A percentile compares a stretch with the other conserved stretches of the same genome.
phyloP scores from a whole-genome alignment of 2,329 filamentous ascomycete species.

The Aspergillus jensenii region DNA sequence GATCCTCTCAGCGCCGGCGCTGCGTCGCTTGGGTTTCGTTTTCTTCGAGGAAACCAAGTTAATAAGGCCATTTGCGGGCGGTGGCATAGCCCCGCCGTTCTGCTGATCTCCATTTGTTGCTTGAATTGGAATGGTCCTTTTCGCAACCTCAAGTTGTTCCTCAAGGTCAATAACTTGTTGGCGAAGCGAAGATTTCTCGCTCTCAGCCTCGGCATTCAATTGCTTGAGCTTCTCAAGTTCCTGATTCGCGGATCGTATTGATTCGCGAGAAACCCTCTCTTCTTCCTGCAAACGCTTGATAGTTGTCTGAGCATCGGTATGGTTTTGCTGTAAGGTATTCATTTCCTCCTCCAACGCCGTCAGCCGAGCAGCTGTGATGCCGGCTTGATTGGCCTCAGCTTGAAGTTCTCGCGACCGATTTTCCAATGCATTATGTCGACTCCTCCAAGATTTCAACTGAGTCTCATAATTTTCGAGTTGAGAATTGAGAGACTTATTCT shows the following conservation, averaged over 20 bases:
- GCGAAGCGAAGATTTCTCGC: conserved; percentile 79
- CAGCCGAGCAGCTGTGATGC: conserved; percentile 87
- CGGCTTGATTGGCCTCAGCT: conserved; percentile 94
- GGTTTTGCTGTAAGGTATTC: conserved; percentile 82
- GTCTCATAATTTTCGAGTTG: conserved; percentile 95
- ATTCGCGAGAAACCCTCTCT: conserved; percentile 81
- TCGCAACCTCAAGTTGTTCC: conserved; percentile 87
- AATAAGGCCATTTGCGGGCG: conserved; percentile 75
- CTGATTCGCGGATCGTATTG: conserved; percentile 72
- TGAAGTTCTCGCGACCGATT: conserved; percentile 90
- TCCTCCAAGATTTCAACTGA: conserved; percentile 96
- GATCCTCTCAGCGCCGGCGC: conserved; percentile 81
- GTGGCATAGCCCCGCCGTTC: conserved; percentile 61
- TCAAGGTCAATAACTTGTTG: conserved; percentile 88
- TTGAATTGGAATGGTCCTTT: conserved; percentile 72
- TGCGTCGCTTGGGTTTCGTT: conserved; percentile 76
- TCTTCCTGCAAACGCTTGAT: conserved; percentile 95
- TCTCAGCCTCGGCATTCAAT: conserved; percentile 73
- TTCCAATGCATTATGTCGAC: conserved; percentile 85
- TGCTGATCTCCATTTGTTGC: conserved; percentile 57
- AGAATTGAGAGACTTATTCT: conserved; percentile 84
- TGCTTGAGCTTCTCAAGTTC: conserved; percentile 80
- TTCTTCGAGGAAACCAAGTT: conserved; percentile 97
- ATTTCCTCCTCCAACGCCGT: conserved; percentile 94
- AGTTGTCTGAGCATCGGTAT: conserved; percentile 85